Evolutionary conservation across 2,329 filamentous ascomycete genomes (phyloP).

Genomic region (Chaetothyriales sp.): DNA sequence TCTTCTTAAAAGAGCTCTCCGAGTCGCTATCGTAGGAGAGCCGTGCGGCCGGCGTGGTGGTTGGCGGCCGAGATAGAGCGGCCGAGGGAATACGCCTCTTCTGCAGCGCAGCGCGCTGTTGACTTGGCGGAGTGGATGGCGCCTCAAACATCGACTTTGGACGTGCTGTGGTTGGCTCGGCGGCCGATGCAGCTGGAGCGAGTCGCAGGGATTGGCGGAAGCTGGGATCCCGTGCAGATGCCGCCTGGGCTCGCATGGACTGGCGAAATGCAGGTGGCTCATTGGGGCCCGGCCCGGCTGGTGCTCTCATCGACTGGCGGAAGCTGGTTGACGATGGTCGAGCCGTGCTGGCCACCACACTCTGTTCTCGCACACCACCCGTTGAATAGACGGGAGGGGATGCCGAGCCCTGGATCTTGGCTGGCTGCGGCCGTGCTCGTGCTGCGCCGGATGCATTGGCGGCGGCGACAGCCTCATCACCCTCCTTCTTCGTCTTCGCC

Average conservation of each 20-base stretch:
- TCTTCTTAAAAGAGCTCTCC: constrained; percentile 65
- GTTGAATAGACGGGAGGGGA: neutral
- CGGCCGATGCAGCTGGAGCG: neutral
- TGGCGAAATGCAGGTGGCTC: neutral
- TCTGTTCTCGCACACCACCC: no score
- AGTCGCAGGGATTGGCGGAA: constrained; percentile 12
- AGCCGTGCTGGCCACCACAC: neutral
- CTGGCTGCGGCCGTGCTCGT: neutral
- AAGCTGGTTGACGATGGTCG: constrained; percentile 1
- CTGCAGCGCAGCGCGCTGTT: constrained; percentile 21
- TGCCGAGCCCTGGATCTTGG: neutral
- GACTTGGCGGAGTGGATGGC: constrained; percentile 1
- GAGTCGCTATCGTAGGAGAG: constrained; percentile 48
- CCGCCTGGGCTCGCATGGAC: neutral
- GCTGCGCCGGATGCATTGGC: neutral
- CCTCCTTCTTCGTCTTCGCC: no score
- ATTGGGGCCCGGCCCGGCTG: constrained; percentile 3
- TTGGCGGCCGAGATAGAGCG: constrained; percentile 3
- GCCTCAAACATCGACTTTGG: constrained; percentile 3
- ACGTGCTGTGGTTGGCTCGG: neutral
- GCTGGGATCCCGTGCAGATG: neutral
- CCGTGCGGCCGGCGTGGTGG: neutral
- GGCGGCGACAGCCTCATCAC: no score
- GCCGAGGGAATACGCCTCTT: constrained; percentile 25
- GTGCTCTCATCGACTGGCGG: constrained; percentile 15